These are phyloP conservation scores for Basipetospora chlamydospora DNA, from an alignment of 2,329 filamentous ascomycete genomes.

Conservation along the genomic window DNA sequence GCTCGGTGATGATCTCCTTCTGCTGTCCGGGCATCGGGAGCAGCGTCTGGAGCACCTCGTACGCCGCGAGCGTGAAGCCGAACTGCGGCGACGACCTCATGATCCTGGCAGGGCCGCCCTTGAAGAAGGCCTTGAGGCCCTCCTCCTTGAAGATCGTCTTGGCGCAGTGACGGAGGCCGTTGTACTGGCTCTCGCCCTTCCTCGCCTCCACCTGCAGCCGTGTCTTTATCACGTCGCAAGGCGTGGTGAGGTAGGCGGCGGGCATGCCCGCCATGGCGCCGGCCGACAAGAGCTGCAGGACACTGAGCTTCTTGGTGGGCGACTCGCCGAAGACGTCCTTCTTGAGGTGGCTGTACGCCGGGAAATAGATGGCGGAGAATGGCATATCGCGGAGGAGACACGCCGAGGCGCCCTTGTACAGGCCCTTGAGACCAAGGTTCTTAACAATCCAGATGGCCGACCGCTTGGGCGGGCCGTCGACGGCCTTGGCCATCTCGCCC, in stretches of 20 bases:
- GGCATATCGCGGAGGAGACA: constrained; percentile 92
- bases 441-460: constrained; percentile 96
- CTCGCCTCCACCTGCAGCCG: constrained; percentile 92
- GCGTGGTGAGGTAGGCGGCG: constrained; percentile 86
- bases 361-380: constrained; percentile 98
- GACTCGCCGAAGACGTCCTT: constrained; percentile 86
- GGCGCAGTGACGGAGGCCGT: constrained; percentile 72
- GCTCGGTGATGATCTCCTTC: constrained; percentile 41
- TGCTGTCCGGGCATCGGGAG: constrained; percentile 57
- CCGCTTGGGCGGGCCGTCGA: constrained; percentile 65
- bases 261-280: constrained; percentile 92
- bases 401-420: constrained; percentile 93
- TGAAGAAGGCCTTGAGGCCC: constrained; percentile 95
- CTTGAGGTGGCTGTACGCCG: constrained; percentile 89
- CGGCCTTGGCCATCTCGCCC: constrained; percentile 81
- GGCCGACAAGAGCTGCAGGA: constrained; percentile 81
- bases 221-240: constrained; percentile 98
- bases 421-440: constrained; percentile 81
- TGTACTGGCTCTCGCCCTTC: constrained; percentile 86
- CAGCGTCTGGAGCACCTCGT: constrained; percentile 74
- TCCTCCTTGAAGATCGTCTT: constrained; percentile 76
- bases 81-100: constrained; percentile 93
- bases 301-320: constrained; percentile 70
- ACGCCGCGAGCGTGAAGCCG: constrained; percentile 90
- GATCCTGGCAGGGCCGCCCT: constrained; percentile 91